Conservation (phyloP, 306 rosid genomes). For the Crotalaria pallida region DNA sequence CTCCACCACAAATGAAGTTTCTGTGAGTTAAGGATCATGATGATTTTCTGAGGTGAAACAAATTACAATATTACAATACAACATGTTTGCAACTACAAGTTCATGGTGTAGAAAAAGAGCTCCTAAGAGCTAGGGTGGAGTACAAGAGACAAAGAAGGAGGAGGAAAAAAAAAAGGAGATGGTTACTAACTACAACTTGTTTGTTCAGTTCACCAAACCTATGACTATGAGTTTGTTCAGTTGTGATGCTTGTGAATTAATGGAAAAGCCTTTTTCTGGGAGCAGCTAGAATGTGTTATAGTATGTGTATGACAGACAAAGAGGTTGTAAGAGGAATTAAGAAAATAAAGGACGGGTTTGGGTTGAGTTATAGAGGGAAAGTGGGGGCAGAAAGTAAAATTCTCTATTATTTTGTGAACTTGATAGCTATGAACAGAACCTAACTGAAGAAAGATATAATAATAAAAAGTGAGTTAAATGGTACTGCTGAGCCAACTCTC, state of each 20-base stretch:
- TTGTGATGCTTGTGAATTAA: not conserved
- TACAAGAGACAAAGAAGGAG: slow-evolving; percentile 16
- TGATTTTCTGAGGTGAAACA: slow-evolving; percentile 26
- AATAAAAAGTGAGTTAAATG: slow-evolving; percentile 11
- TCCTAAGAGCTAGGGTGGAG: not conserved
- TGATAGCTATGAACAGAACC: slow-evolving; percentile 24
- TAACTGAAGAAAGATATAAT: slow-evolving; percentile 23
- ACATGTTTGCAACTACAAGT: slow-evolving; percentile 36
- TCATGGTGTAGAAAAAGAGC: slow-evolving; percentile 51
- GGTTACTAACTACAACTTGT: slow-evolving; percentile 48
- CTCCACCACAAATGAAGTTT: slow-evolving; percentile 38
- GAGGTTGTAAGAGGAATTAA: slow-evolving; percentile 2
- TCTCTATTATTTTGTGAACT: slow-evolving; percentile 22
- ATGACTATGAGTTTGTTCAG: slow-evolving; percentile 5
- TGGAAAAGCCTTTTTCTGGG: not conserved
- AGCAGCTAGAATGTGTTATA: slow-evolving; percentile 8
- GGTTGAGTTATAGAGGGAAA: slow-evolving; percentile 18
- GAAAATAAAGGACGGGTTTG: slow-evolving; percentile 15
- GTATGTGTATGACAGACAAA: slow-evolving; percentile 9
- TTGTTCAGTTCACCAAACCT: slow-evolving; percentile 68
- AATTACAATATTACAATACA: not conserved
- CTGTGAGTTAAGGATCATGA: slow-evolving; percentile 38
- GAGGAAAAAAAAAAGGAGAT: slow-evolving; percentile 23
- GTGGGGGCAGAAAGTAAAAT: slow-evolving; percentile 21
- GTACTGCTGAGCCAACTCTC: slow-evolving; percentile 28